A percentile compares a stretch with the other conserved stretches of the same genome.
Conservation (phyloP, 1,284 basidiomycete genomes). For the Boletus smithii region DNA sequence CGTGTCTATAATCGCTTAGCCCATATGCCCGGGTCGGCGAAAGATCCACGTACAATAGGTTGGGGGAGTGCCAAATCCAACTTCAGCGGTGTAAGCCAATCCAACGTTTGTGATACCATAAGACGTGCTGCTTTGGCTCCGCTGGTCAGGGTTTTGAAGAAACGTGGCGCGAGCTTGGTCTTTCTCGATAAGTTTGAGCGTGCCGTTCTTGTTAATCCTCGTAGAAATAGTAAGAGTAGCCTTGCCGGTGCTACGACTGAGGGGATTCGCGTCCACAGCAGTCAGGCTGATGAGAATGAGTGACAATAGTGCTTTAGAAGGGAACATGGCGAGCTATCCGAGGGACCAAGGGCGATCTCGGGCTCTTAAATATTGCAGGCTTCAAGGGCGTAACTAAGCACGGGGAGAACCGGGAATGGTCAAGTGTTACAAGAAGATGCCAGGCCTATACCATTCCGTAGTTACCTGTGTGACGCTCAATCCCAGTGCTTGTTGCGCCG, state of each 20-base stretch:
- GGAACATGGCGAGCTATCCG: slow-evolving; percentile 17
- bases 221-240: slow-evolving; percentile 15
- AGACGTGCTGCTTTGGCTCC: not conserved
- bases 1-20: slow-evolving; percentile 10
- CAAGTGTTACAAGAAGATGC: no score
- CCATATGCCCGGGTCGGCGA: not conserved
- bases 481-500: no score
- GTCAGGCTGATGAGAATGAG: slow-evolving; percentile 10
- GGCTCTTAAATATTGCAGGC: slow-evolving; percentile 9
- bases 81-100: slow-evolving; percentile 36
- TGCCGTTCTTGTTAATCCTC: slow-evolving; percentile 12
- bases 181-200: slow-evolving; percentile 2
- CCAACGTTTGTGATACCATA: slow-evolving; percentile 5
- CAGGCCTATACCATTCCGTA: no score
- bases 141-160: not conserved
- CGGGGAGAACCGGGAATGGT: no score
- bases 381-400: no score
- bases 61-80: slow-evolving; percentile 43
- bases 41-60: slow-evolving; percentile 35
- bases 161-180: slow-evolving; percentile 8
- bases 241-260: slow-evolving; percentile 12
- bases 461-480: no score
- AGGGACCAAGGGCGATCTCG: not conserved
- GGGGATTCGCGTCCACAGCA: slow-evolving; percentile 13
- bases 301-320: slow-evolving; percentile 9